Evolutionary conservation across 257 asterid species (phyloP), one percentile per base, ranked within the genome.

Genomic region (Solanum gandarillasii): DNA sequence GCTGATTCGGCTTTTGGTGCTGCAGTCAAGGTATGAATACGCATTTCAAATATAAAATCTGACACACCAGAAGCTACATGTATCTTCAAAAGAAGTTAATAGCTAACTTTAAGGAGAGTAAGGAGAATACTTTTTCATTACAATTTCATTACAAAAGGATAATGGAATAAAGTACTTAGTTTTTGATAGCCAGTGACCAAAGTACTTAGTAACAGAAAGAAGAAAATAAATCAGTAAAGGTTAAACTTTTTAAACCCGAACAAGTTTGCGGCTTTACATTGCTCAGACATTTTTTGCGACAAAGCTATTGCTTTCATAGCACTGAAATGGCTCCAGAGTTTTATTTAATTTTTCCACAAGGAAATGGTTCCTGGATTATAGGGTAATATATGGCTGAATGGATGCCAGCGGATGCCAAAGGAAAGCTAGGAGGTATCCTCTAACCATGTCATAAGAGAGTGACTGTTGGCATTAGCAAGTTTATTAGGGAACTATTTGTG

Each of bases 1-100:
- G 94, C 95, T 84, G 99, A 97, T 88, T 97, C 99, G 25, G 94
- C 99, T 41, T 94, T 96, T 89, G 96, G 99, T 79, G 98, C 99
- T 89, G 98, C 98, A 70, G 92, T 93, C 84, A 92, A 95, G 98
- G 99, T 94, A 93, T 87, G 90, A 55, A 39, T 29, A 43, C 55
- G 13, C 34, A 74, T 73, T 34, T 39, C 82, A 73, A 73, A 73
- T 34, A 34, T 3, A 34, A 73, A 23, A 34, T 34, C 46, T 73
- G 82, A 21, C 82, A 73, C 43, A 18, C 48, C 4, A 35, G 48
- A 5, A 73, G 82, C 29, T 34, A 12, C 43, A 34, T 73, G 82
- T 34, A 73, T 73, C 48, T 73, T 73, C 82, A 35, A 73, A 72
- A 72, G 79, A 71, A 72, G 79, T 72, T 72, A 72, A 72, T 34